Base-by-base conservation (phyloP, 1,284 basidiomycete species). In the Coniferiporia sulphurascens region DNA sequence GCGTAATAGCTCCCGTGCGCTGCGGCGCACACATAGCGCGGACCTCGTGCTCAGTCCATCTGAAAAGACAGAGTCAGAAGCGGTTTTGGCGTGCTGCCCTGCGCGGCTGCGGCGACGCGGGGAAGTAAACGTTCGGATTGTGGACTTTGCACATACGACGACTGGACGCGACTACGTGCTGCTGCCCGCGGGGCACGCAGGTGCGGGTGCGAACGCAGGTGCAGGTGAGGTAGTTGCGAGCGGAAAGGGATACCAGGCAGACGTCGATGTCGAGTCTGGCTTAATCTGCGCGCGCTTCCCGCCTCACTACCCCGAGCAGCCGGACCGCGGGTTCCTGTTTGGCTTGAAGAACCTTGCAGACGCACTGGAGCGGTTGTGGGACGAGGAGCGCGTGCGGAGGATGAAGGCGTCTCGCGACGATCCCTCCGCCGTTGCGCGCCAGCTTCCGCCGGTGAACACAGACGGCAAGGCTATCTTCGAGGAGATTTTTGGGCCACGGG, bases 101-200 rank as follows among this genome's bases (percentile, higher is more conserved):
- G 43, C 35, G 15, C 41, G 57, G n/a, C 22, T 34, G 38, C 56
- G 78, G 79, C 21, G 82, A 68, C 85, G 92, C 21, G 97, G 97
- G 45, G 94, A 97, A 72, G 85, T 99, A 61, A 94, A 93, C 68
- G 91, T 99, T 64, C 91, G 95, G 32, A 87, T 99, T 59, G 97
- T 99, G 61, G 96, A 99, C 74, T 99, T 99, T 76, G 97, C 96
- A 6, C 96, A 98, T 72, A 98, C 96, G 61, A 98, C 95, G 7
- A 98, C 95, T 0, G 96, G 96, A 6, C 80, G 82, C 49, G 97
- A 99, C 72, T 98, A 94, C 81, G 72, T 91, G 56, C 84, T 87
- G 15, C 81, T 79, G 66, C 80, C 86, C 2, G 71, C 78, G 3
- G 61, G 46, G 43, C 45, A 19, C 8, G 76, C 55, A 69, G 70